Percentiles rank a stretch among this genome's conserved stretches.
Evolutionary conservation across 768 basidiomycete species (phyloP).

Genomic region (Omphalotus guepiniiformis): DNA sequence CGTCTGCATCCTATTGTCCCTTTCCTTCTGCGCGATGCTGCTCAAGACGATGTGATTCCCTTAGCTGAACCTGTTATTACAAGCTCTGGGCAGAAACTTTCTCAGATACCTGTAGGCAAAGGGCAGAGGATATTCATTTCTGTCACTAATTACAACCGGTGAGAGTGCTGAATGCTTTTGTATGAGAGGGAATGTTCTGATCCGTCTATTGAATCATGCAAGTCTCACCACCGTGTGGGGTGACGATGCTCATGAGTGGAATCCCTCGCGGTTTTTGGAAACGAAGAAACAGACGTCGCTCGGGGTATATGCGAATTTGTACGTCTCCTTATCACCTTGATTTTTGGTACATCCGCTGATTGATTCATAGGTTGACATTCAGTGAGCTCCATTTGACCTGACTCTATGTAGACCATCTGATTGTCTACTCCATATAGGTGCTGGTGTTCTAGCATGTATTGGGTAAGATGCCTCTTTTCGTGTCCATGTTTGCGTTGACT

Average conservation of each 20-base stretch:
- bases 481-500: constrained; percentile 3
- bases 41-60: constrained; percentile 37
- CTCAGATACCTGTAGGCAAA: constrained; percentile 29
- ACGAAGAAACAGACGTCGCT: constrained; percentile 7
- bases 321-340: neutral
- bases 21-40: constrained; percentile 28
- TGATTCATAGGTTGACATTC: constrained; percentile 9
- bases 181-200: constrained; percentile 16
- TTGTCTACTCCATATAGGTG: constrained; percentile 7
- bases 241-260: constrained; percentile 30
- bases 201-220: constrained; percentile 13
- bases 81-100: constrained; percentile 27
- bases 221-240: constrained; percentile 31
- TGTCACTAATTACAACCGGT: constrained; percentile 36
- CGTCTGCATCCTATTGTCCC: constrained; percentile 28
- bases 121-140: constrained; percentile 32
- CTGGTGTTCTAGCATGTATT: constrained; percentile 13
- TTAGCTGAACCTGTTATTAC: constrained; percentile 33
- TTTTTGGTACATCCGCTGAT: neutral
- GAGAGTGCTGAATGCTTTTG: constrained; percentile 11
- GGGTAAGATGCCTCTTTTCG: constrained; percentile 10
- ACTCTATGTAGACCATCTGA: neutral
- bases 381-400: constrained; percentile 2
- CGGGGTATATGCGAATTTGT: constrained; percentile 21
- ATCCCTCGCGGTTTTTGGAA: constrained; percentile 28